Percentiles rank a stretch among this genome's conserved stretches.
Evolutionary conservation across 495 filamentous ascomycete genomes (phyloP).

Genomic region (Pyrenopolyporus hunteri): DNA sequence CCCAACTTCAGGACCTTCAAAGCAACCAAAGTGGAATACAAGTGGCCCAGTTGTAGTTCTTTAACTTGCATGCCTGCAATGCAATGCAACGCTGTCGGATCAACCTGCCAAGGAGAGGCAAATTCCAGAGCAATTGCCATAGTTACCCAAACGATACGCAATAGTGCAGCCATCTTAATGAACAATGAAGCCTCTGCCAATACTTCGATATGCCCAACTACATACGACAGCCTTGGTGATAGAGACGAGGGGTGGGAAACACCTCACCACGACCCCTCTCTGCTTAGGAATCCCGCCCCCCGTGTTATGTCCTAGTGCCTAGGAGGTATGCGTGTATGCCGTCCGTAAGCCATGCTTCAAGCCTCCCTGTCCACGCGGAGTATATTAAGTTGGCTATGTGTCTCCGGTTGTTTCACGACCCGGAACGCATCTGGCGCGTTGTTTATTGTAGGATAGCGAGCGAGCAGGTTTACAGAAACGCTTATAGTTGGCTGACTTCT

Average conservation of each 20-base stretch:
- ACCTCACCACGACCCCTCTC: slow-evolving; percentile 2
- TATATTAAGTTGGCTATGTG: slow-evolving; percentile 2
- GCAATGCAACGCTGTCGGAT: slow-evolving; percentile 41
- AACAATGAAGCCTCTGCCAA: slow-evolving; percentile 25
- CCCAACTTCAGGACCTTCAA: no score
- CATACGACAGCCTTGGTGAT: slow-evolving; percentile 1
- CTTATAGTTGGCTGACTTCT: no score
- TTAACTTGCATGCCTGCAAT: slow-evolving; percentile 25
- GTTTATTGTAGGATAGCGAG: background rate
- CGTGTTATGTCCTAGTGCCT: no score
- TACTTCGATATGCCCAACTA: slow-evolving; percentile 7
- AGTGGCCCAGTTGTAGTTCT: slow-evolving; percentile 32
- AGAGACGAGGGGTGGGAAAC: slow-evolving; percentile 2
- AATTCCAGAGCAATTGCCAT: slow-evolving; percentile 22
- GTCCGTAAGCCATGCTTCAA: background rate
- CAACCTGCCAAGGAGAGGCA: slow-evolving; percentile 41
- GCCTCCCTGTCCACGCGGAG: background rate
- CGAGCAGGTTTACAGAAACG: background rate
- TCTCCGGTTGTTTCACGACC: no score
- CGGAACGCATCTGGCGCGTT: no score
- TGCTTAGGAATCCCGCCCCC: no score
- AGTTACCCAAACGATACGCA: slow-evolving; percentile 32
- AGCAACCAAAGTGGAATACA: no score
- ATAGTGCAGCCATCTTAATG: slow-evolving; percentile 37
- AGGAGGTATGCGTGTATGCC: background rate